Percentiles rank a stretch among this genome's conserved stretches.
phyloP scores from a whole-genome alignment of 2,329 filamentous ascomycete genomes.

The Microcyclospora pomicola region DNA sequence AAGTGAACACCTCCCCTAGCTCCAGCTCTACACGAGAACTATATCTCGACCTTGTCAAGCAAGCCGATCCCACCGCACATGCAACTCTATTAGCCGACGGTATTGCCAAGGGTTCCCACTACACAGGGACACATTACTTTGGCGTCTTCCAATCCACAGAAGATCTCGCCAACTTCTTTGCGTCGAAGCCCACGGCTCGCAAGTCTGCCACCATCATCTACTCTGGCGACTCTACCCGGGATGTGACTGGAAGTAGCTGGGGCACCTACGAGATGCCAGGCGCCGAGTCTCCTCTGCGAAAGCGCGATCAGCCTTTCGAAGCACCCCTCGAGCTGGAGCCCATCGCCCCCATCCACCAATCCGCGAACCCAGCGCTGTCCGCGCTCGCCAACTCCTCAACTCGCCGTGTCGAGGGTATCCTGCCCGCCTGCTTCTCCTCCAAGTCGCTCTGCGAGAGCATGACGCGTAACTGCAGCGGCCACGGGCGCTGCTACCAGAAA shows the following conservation, averaged over 20 bases:
- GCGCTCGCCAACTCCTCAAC: slow-evolving; percentile 24
- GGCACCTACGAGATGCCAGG: slow-evolving; percentile 20
- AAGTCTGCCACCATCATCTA: not conserved
- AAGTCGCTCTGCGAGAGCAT: slow-evolving; percentile 51
- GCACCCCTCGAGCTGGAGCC: slow-evolving; percentile 7
- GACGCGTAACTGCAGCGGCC: slow-evolving; percentile 70
- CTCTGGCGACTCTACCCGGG: not conserved
- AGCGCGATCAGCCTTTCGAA: slow-evolving; percentile 13
- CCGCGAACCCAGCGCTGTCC: slow-evolving; percentile 12
- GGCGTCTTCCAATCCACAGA: not conserved
- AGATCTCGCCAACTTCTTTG: slow-evolving; percentile 5
- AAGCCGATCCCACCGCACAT: slow-evolving; percentile 8
- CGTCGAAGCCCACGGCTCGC: slow-evolving; percentile 5
- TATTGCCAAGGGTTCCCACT: slow-evolving; percentile 1
- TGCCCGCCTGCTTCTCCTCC: slow-evolving; percentile 64
- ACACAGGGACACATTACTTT: slow-evolving; percentile 3
- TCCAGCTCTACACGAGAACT: slow-evolving; percentile 12
- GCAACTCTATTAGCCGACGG: not conserved
- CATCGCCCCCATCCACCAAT: slow-evolving; percentile 15
- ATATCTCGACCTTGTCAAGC: slow-evolving; percentile 18
- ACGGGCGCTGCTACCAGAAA: slow-evolving; percentile 62
- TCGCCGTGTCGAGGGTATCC: slow-evolving; percentile 31
- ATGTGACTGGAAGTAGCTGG: slow-evolving; percentile 10
- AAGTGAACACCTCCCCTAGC: too few relatives aligned
- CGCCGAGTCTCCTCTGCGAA: slow-evolving; percentile 11